Percentiles rank a stretch among this genome's conserved stretches.
These are phyloP conservation scores for Hyaloscypha bicolor DNA, from an alignment of 495 filamentous ascomycete genomes.

Conservation along the genomic window DNA sequence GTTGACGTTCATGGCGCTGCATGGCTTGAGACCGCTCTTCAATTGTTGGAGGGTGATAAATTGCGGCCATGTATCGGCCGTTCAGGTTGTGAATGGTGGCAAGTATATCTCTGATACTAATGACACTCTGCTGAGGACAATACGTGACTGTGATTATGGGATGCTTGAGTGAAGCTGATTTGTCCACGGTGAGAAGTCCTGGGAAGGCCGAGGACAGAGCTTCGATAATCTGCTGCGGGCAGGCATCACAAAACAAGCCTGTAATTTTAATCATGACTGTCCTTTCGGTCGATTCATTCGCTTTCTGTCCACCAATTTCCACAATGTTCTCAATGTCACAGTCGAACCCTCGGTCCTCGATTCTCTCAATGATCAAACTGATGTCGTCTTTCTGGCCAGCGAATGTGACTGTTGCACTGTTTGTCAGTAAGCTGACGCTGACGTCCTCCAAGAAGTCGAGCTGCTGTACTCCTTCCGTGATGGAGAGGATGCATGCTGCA, in stretches of 20 bases:
- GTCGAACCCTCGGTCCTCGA: conserved; percentile 84
- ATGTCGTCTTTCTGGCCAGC: conserved; percentile 50
- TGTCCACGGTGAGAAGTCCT: conserved; percentile 41
- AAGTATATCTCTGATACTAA: conserved; percentile 80
- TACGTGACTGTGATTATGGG: conserved; percentile 77
- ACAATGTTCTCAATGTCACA: conserved; percentile 58
- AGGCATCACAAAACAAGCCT: conserved; percentile 89
- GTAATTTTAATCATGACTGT: conserved; percentile 69
- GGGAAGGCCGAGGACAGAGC: conserved; percentile 39
- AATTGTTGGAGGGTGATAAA: conserved; percentile 81
- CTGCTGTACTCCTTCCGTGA: conserved; percentile 66
- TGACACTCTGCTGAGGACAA: conserved; percentile 61
- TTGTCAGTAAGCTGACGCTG: conserved; percentile 69
- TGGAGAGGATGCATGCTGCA: conserved; percentile 66
- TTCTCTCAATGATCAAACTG: conserved; percentile 59
- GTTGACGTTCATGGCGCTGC: conserved; percentile 61
- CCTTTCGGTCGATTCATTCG: conserved; percentile 43
- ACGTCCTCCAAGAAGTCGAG: conserved; percentile 65
- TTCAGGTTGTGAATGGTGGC: conserved; percentile 63
- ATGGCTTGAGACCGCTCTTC: conserved; percentile 81
- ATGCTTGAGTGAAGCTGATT: conserved; percentile 49
- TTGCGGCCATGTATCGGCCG: conserved; percentile 62
- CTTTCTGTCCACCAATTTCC: background rate
- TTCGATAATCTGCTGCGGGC: conserved; percentile 62
- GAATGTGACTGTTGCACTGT: conserved; percentile 73